phyloP scores from a whole-genome alignment of 805 yeast genomes.

The Yarrowia porcina region DNA sequence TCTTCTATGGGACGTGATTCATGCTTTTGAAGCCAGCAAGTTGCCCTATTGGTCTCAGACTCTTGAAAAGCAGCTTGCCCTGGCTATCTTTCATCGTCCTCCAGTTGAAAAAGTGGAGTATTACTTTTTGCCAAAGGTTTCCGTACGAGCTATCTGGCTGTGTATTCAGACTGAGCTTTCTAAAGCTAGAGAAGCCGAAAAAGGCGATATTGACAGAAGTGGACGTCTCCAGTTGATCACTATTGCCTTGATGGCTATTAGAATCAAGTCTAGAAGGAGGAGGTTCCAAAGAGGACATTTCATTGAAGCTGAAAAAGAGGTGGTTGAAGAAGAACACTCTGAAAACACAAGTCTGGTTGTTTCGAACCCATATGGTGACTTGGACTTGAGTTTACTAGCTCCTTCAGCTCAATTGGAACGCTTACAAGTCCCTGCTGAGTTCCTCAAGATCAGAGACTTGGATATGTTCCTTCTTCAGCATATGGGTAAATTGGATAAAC shows the following conservation, averaged over 20 bases:
- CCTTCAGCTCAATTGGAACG: constrained; percentile 7
- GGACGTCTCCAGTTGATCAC: constrained; percentile 5
- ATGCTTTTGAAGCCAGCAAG: constrained; percentile 11
- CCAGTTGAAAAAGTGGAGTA: constrained; percentile 21
- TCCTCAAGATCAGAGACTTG: neutral
- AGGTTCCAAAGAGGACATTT: constrained; percentile 12
- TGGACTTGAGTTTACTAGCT: neutral
- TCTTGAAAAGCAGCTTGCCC: constrained; percentile 1
- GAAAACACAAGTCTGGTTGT: neutral
- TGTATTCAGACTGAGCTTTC: constrained; percentile 20
- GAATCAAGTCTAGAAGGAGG: constrained; percentile 1
- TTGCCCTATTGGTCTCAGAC: constrained; percentile 13
- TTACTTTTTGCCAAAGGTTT: constrained; percentile 2
- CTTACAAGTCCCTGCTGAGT: neutral
- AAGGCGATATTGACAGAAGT: neutral
- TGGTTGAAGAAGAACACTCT: neutral
- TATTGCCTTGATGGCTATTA: neutral
- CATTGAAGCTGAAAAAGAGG: neutral
- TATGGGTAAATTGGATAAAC: neutral
- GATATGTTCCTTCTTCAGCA: constrained; percentile 17
- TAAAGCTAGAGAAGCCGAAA: neutral
- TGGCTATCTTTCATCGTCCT: neutral
- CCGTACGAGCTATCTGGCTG: constrained; percentile 20
- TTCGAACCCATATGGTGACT: neutral
- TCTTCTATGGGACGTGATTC: neutral